Evolutionary conservation across 23 red algal species (phyloP).

Genomic region (Chondrus crispus): DNA sequence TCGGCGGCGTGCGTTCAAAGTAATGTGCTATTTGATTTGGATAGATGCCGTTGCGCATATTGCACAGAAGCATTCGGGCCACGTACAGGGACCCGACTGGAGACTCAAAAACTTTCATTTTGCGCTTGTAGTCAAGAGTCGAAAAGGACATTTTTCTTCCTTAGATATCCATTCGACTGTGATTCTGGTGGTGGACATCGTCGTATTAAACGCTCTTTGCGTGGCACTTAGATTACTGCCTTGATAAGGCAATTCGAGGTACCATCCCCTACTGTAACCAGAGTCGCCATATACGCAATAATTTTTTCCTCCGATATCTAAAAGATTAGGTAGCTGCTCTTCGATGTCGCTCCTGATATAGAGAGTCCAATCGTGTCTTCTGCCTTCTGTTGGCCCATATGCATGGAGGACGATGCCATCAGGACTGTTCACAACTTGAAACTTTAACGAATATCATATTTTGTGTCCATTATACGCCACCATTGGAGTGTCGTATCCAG

Average conservation of each 20-base stretch:
- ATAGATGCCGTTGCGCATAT: not conserved
- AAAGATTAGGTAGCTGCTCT: not conserved
- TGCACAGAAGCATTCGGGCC: not conserved
- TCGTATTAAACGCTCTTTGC: not conserved
- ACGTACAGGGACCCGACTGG: not conserved
- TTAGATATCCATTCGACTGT: not conserved
- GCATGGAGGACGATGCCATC: slow-evolving; percentile 17
- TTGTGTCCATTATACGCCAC: slow-evolving; percentile 13
- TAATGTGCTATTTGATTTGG: not conserved
- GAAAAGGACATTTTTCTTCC: not conserved
- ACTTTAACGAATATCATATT: not conserved
- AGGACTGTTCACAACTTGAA: not conserved
- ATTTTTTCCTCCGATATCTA: not conserved
- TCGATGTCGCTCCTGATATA: not conserved
- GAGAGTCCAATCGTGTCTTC: slow-evolving; percentile 13
- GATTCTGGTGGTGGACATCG: not conserved
- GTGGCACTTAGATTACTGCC: not conserved
- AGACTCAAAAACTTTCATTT: not conserved
- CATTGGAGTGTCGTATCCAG: not conserved
- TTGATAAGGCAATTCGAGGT: not conserved
- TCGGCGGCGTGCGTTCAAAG: not conserved
- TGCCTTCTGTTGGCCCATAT: not conserved
- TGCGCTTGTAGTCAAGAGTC: not conserved
- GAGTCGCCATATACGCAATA: slow-evolving; percentile 9
- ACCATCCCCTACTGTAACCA: not conserved